Conservation (phyloP, 208 protist species). For the Crithidia expoeki region DNA sequence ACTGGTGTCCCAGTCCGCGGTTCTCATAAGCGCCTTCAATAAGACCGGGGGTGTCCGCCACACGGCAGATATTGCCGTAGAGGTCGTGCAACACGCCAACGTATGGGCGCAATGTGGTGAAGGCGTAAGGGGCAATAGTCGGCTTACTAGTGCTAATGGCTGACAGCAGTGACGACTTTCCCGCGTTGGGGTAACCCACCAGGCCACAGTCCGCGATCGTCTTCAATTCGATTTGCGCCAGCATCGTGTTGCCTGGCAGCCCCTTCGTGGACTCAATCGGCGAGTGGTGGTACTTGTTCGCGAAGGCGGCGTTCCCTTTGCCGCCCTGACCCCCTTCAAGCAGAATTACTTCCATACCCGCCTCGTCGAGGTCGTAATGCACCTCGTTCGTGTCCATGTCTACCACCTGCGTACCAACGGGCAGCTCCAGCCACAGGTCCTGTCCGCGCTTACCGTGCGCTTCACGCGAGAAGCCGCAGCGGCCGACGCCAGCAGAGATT, state of each 20-base stretch:
- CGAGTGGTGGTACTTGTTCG: slow-evolving; percentile 88
- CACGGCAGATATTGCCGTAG: slow-evolving; percentile 79
- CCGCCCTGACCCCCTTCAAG: slow-evolving; percentile 91
- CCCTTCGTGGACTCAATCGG: slow-evolving; percentile 89
- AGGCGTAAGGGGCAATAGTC: slow-evolving; percentile 85
- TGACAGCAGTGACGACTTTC: slow-evolving; percentile 92
- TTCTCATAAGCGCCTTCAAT: slow-evolving; percentile 93
- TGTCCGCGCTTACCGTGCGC: slow-evolving; percentile 72
- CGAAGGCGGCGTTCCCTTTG: slow-evolving; percentile 91
- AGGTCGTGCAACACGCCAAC: slow-evolving; percentile 87
- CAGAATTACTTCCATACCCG: slow-evolving; percentile 76
- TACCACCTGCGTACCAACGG: slow-evolving; percentile 82
- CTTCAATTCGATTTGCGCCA: slow-evolving; percentile 91
- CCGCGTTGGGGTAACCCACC: slow-evolving; percentile 93
- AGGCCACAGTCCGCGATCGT: slow-evolving; percentile 92
- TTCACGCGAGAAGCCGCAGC: slow-evolving; percentile 74
- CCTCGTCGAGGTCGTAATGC: slow-evolving; percentile 84
- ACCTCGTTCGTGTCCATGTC: slow-evolving; percentile 93
- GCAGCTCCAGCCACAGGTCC: slow-evolving; percentile 85
- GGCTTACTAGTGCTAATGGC: slow-evolving; percentile 89
- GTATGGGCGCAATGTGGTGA: slow-evolving; percentile 92
- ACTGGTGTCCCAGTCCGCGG: slow-evolving; percentile 87
- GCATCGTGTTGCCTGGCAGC: slow-evolving; percentile 90
- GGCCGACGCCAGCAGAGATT: slow-evolving; percentile 59
- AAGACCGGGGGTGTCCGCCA: slow-evolving; percentile 91